Conservation (phyloP, 176 grass and related monocot species). For the Calamus simplicifolius region DNA sequence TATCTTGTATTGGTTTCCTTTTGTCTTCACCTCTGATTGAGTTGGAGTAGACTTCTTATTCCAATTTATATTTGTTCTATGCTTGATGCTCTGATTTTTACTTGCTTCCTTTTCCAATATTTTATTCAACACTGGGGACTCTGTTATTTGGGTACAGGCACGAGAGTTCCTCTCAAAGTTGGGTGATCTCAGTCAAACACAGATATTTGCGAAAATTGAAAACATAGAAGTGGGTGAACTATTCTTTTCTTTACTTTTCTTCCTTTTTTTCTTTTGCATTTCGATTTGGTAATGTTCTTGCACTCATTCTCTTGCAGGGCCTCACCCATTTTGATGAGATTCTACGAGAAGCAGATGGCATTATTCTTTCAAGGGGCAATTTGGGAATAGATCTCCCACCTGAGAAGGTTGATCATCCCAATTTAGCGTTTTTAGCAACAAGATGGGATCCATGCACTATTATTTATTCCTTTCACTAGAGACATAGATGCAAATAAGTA, state of each 20-base stretch:
- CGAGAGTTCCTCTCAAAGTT: conserved; percentile 74
- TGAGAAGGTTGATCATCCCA: conserved; percentile 53
- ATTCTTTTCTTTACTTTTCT: not conserved
- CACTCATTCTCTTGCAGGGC: conserved; percentile 13
- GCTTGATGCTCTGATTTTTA: too few relatives aligned
- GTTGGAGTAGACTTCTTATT: not conserved
- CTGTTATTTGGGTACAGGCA: conserved; percentile 33
- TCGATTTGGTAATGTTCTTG: too few relatives aligned
- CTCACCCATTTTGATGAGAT: conserved; percentile 6
- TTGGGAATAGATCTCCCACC: conserved; percentile 66
- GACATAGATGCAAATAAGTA: too few relatives aligned
- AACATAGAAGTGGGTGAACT: conserved; percentile 69
- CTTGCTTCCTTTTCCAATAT: conserved; percentile 3
- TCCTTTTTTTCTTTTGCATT: not conserved
- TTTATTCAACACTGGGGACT: not conserved
- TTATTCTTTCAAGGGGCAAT: conserved; percentile 12
- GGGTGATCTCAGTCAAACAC: conserved; percentile 83
- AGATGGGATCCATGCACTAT: too few relatives aligned
- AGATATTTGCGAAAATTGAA: conserved; percentile 99
- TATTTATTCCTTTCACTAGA: too few relatives aligned
- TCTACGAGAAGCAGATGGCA: conserved; percentile 9
- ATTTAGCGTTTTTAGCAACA: too few relatives aligned
- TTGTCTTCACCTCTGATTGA: not conserved
- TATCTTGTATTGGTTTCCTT: not conserved
- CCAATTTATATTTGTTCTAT: too few relatives aligned